Evolutionary conservation across 192 early-diverging fungal genomes (phyloP).

Genomic region (Obelidium mucronatum): DNA sequence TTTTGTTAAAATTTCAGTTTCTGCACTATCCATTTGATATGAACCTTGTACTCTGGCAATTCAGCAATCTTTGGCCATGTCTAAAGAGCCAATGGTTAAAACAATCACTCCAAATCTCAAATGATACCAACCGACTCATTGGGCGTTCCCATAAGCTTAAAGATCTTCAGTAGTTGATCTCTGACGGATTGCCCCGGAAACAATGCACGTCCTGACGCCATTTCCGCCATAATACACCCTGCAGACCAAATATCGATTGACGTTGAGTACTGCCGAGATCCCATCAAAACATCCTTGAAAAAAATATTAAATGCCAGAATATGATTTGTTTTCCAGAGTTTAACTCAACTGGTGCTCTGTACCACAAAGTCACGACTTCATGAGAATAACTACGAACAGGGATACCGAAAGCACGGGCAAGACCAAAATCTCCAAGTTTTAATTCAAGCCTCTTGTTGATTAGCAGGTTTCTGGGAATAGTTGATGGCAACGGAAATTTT

Average conservation of each 20-base stretch:
- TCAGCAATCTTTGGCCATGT: conserved; percentile 86
- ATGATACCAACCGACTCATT: conserved; percentile 63
- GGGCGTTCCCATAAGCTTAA: conserved; percentile 85
- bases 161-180: conserved; percentile 90
- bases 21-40: conserved; percentile 17
- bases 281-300: conserved; percentile 81
- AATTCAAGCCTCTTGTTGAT: conserved; percentile 83
- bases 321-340: neutral
- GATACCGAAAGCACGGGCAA: conserved; percentile 96
- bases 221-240: conserved; percentile 82
- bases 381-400: conserved; percentile 79
- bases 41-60: conserved; percentile 88
- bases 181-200: conserved; percentile 89
- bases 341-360: conserved; percentile 78
- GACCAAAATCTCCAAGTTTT: conserved; percentile 88
- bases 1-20: too few species aligned
- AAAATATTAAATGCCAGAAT: too few species aligned
- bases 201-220: conserved; percentile 75
- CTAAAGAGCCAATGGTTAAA: conserved; percentile 34
- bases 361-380: conserved; percentile 99
- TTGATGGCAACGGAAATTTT: conserved; percentile 58
- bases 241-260: conserved; percentile 98
- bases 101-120: too few species aligned
- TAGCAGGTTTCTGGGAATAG: conserved; percentile 83
- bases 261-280: conserved; percentile 90